Percentiles rank a stretch among this genome's conserved stretches.
These are phyloP conservation scores for Ceratocystis harringtonii DNA, from an alignment of 2,329 filamentous ascomycete species.

Conservation along the genomic window DNA sequence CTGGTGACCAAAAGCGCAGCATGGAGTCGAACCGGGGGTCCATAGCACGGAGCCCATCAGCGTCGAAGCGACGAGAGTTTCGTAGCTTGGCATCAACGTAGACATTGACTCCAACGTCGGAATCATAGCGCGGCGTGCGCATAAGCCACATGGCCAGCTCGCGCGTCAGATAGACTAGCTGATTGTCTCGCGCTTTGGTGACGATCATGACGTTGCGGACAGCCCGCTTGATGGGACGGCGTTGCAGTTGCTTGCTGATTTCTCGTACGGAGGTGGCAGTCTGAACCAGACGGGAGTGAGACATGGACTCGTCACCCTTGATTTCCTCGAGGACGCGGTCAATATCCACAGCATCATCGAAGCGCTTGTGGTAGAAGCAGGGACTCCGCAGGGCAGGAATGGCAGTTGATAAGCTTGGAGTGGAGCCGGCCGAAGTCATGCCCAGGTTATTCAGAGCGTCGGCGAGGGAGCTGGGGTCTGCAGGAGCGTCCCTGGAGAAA, in stretches of 20 bases:
- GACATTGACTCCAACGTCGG: slow-evolving; percentile 81
- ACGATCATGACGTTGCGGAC: slow-evolving; percentile 96
- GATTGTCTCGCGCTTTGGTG: slow-evolving; percentile 92
- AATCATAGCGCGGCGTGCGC: slow-evolving; percentile 75
- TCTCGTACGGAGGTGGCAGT: slow-evolving; percentile 90
- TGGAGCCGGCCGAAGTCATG: slow-evolving; percentile 23
- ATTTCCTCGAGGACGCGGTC: slow-evolving; percentile 93
- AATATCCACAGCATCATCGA: slow-evolving; percentile 90
- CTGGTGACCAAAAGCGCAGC: slow-evolving; percentile 91
- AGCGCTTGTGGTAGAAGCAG: slow-evolving; percentile 95
- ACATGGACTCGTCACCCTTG: slow-evolving; percentile 73
- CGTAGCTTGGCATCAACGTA: slow-evolving; percentile 95
- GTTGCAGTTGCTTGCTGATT: slow-evolving; percentile 87
- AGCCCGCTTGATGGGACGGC: slow-evolving; percentile 78
- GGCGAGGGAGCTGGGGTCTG: slow-evolving; percentile 38
- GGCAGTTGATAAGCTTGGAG: slow-evolving; percentile 24
- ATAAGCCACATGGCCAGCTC: slow-evolving; percentile 83
- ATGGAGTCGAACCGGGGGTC: slow-evolving; percentile 66
- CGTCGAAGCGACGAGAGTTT: slow-evolving; percentile 75
- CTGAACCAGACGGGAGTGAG: slow-evolving; percentile 84
- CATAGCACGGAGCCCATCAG: slow-evolving; percentile 53
- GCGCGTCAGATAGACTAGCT: slow-evolving; percentile 73
- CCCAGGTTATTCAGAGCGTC: slow-evolving; percentile 42
- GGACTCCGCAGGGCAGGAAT: slow-evolving; percentile 70
- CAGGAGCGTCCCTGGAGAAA: slow-evolving; percentile 19